Base-by-base conservation (phyloP, 306 rosid genomes). In the Ormosia emarginata region DNA sequence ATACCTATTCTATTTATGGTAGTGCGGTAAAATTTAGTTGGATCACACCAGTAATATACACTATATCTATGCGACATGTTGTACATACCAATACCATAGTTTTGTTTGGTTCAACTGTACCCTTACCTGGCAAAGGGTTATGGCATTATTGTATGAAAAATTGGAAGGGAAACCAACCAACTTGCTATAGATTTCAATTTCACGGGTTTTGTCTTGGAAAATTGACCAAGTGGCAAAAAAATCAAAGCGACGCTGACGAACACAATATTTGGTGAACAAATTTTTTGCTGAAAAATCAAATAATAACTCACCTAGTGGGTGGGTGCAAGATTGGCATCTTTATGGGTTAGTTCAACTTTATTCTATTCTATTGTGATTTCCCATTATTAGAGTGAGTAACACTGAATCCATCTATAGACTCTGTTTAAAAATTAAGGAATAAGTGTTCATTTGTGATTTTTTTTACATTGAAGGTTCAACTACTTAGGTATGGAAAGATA, bases 241-340 rank as follows among this genome's bases (percentile, higher is more conserved):
- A 44, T 18, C 14, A 7, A 73, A 29, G 18, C 39, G 13, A 65
- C 58, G 50, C 32, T 30, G 15, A 55, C 67, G 37, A 8, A 5
- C 24, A n/a, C n/a, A 14, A 9, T 7, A 34, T 41, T 84, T 34
- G 84, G 56, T 82, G 59, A 78, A 79, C 86, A 58, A 78, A 29
- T 53, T 36, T 12, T 4, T 33, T 37, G 67, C 68, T 33, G 29
- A n/a, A 41, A 75, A 62, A 64, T 34, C 14, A 15, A 58, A 50
- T 30, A 58, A 50, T 30, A 2, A 43, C 49, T 61, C 66, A 75
- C 49, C 68, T 33, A 15, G 24, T 24, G 61, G 8, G 44, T 56
- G 30, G 43, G 66, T 29, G 46, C 24, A 33, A 8, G n/a, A 15
- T 50, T 34, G 47, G 7, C 40, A 24, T 24, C 24, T 24, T 24